Percentiles rank a stretch among this genome's conserved stretches.
phyloP scores from a whole-genome alignment of 371 early-diverging fungal genomes.

The Actinomucor elegans region DNA sequence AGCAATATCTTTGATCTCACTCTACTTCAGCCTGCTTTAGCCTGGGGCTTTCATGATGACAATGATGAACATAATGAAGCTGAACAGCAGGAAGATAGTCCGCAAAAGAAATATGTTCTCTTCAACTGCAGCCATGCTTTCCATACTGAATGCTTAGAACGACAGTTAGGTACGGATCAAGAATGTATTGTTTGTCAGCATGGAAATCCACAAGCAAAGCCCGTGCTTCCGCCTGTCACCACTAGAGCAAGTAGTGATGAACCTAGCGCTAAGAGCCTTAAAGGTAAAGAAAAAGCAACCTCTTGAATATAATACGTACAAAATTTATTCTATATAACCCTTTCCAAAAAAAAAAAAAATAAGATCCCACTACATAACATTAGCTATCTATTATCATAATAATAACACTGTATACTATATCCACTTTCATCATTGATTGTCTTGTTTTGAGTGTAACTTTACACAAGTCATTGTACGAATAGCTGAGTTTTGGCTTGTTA shows the following conservation, averaged over 20 bases:
- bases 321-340: too few species aligned
- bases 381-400: too few species aligned
- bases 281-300: slow-evolving; percentile 16
- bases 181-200: slow-evolving; percentile 32
- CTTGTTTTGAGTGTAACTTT: too few species aligned
- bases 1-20: slow-evolving; percentile 49
- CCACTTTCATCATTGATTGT: too few species aligned
- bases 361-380: too few species aligned
- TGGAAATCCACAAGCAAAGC: slow-evolving; percentile 17
- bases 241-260: background rate
- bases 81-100: background rate
- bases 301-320: too few species aligned
- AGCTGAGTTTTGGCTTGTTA: too few species aligned
- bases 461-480: too few species aligned
- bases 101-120: slow-evolving; percentile 36
- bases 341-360: too few species aligned
- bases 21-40: slow-evolving; percentile 34
- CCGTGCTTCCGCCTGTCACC: background rate
- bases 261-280: background rate
- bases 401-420: too few species aligned
- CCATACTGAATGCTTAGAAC: slow-evolving; percentile 56
- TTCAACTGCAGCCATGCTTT: slow-evolving; percentile 66
- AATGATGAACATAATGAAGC: background rate
- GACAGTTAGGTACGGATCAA: slow-evolving; percentile 22
- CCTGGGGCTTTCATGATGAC: slow-evolving; percentile 26